Base-by-base conservation (phyloP, 140 eudicot species). In the Bidens hawaiensis region DNA sequence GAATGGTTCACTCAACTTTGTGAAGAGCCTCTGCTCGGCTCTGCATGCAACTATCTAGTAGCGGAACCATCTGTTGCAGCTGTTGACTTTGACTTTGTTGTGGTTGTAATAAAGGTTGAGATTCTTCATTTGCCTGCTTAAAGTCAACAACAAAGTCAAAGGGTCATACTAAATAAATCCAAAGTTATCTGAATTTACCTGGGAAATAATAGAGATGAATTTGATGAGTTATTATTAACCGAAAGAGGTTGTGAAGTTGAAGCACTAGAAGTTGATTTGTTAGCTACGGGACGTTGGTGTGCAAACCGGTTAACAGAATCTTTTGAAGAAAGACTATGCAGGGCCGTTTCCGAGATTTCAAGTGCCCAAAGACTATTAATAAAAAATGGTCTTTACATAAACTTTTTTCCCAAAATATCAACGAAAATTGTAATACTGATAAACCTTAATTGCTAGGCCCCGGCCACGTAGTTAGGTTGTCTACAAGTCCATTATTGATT, bases 1-100 rank as follows among this genome's bases (percentile, higher is more conserved):
- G 95, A 69, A 90, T 90, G 31, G 97, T 90, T 43, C 95, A 86
- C 68, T 90, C 97, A 9, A 90, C 97, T 65, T 83, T 90, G 18
- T 90, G 97, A 61, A 90, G 94, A 75, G 97, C 97, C 63, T 83
- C 95, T 5, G 94, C 97, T 78, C 94, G 80, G 74, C 97, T 90
- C 67, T 86, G 95, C 95, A 86, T 86, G 77, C 83, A 90, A 72
- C 74, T 83, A 68, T 90, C 97, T 58, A 86, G 97, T 68, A 80
- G 40, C n/a, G 93, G 89, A 51, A 83, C 95, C 85, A 85, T 27
- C 68, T 89, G 86, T 53, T 89, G 97, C 51, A 77, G 89, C 54
- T 88, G 93, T 51, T 83, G 90, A 71, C 67, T 68, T 51, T 78
- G 45, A 38, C 45, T 15, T 38, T 38, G 89, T 68, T 85, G 88